phyloP scores from a whole-genome alignment of 1,284 basidiomycete species.

The Apiotrichum brassicae region DNA sequence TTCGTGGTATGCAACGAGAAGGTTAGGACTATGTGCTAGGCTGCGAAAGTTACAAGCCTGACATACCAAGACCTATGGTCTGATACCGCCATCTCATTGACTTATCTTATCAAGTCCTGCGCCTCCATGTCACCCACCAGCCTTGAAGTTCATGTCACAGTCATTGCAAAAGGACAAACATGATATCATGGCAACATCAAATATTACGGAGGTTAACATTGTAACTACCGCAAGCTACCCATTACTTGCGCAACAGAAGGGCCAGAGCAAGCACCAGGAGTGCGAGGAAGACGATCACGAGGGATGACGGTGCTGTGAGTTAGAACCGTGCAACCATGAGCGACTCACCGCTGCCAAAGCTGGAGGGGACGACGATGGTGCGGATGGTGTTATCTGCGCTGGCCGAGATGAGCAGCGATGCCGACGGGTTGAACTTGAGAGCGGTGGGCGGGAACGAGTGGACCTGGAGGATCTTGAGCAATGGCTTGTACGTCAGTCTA shows the following conservation, averaged over 20 bases:
- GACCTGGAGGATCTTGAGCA: constrained; percentile 80
- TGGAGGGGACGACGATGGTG: constrained; percentile 64
- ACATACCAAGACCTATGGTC: no score
- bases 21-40: no score
- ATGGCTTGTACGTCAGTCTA: constrained; percentile 55
- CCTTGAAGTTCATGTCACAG: no score
- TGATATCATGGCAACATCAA: no score
- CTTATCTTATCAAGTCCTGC: no score
- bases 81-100: no score
- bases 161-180: no score
- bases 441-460: constrained; percentile 93
- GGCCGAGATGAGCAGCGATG: constrained; percentile 77
- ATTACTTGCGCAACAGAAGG: not conserved
- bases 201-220: no score
- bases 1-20: no score
- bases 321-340: constrained; percentile 4
- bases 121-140: no score
- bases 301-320: not conserved
- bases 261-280: not conserved
- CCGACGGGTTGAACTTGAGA: constrained; percentile 76
- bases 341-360: constrained; percentile 41
- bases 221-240: not conserved
- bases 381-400: constrained; percentile 87
- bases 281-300: not conserved
- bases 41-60: no score